A percentile compares a stretch with the other conserved stretches of the same genome.
Evolutionary conservation across 192 early-diverging fungal genomes (phyloP).

Genomic region (Coemansia sp.): DNA sequence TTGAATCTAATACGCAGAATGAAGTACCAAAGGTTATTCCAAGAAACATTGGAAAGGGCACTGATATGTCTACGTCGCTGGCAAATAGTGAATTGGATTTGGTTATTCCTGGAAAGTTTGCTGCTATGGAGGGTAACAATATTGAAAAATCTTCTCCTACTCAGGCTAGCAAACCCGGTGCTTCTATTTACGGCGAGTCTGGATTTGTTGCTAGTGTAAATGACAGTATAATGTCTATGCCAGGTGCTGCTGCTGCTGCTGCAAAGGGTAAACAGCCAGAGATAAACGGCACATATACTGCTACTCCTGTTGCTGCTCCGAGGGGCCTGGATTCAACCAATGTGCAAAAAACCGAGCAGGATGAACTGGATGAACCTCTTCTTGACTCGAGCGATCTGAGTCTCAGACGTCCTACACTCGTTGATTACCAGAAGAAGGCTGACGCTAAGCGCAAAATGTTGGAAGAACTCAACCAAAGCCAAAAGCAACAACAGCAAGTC

Average conservation of each 20-base stretch:
- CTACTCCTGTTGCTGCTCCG: neutral
- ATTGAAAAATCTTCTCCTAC: constrained; percentile 2
- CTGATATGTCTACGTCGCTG: neutral
- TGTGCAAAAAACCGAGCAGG: neutral
- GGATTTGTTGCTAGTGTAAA: too few species aligned
- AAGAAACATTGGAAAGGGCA: neutral
- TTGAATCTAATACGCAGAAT: neutral
- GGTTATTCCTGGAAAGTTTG: constrained; percentile 14
- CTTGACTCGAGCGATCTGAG: constrained; percentile 9
- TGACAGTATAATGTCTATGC: neutral
- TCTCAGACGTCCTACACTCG: neutral
- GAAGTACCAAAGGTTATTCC: neutral
- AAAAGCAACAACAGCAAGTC: neutral
- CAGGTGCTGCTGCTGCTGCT: neutral
- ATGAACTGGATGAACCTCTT: constrained; percentile 1
- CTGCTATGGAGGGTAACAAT: neutral
- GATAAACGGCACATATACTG: neutral
- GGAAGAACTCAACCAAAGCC: neutral
- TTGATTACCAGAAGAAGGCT: constrained; percentile 15
- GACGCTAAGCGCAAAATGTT: constrained; percentile 23
- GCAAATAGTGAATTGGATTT: constrained; percentile 8
- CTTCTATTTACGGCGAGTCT: constrained; percentile 26
- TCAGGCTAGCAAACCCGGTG: too few species aligned
- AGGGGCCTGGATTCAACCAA: neutral
- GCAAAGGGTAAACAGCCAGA: too few species aligned